These are phyloP conservation scores for Neofusicoccum umdonicola DNA, from an alignment of 2,329 filamentous ascomycete species.

Conservation along the genomic window DNA sequence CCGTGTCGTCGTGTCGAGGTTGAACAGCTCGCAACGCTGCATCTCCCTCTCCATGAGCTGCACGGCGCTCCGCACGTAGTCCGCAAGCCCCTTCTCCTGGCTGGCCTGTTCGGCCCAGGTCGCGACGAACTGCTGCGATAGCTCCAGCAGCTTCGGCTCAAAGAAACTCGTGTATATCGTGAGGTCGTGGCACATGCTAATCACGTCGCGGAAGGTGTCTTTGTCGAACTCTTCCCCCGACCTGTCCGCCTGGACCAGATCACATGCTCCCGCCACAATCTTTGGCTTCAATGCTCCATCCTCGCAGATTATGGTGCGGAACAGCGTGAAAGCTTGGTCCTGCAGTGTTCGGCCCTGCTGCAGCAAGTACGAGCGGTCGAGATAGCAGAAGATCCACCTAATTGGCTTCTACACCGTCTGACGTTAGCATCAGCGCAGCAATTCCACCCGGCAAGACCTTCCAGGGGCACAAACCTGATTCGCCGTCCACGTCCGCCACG, in stretches of 20 bases:
- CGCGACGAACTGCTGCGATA: constrained; percentile 66
- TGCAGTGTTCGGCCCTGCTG: constrained; percentile 74
- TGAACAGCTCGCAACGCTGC: constrained; percentile 73
- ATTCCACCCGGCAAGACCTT: background rate
- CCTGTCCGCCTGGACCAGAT: constrained; percentile 72
- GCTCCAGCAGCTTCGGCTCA: constrained; percentile 69
- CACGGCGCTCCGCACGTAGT: constrained; percentile 71
- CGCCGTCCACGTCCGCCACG: constrained; percentile 76
- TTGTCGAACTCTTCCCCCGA: constrained; percentile 55
- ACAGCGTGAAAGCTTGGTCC: constrained; percentile 75
- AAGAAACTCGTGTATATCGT: constrained; percentile 77
- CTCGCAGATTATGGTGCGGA: constrained; percentile 62
- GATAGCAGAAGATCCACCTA: constrained; percentile 86
- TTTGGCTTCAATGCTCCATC: constrained; percentile 52
- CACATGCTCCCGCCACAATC: constrained; percentile 69
- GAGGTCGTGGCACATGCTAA: constrained; percentile 83
- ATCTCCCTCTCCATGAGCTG: constrained; percentile 70
- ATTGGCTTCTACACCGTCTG: constrained; percentile 60
- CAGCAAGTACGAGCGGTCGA: constrained; percentile 86
- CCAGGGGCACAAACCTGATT: constrained; percentile 58
- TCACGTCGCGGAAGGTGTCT: constrained; percentile 65
- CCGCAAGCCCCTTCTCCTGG: constrained; percentile 60
- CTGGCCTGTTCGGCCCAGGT: constrained; percentile 69
- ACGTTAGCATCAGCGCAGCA: constrained; percentile 18
- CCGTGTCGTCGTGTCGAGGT: constrained; percentile 80